Evolutionary conservation across 2,329 filamentous ascomycete genomes (phyloP), one percentile per base, ranked within the genome.

Genomic region (Didymella segeticola): DNA sequence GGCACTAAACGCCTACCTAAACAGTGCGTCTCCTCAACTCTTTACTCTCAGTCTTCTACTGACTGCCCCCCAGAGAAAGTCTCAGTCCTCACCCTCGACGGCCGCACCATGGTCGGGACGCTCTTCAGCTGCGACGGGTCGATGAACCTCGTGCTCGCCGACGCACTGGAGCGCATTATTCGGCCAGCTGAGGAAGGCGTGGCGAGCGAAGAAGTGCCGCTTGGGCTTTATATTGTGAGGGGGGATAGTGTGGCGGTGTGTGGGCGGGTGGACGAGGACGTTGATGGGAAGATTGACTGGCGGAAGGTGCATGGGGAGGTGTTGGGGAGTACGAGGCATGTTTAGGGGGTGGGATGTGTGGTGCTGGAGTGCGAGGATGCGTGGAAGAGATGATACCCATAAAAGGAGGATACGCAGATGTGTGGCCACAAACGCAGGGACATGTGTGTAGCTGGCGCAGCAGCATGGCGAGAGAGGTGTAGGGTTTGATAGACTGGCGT

Each of bases 281-380:
- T 98, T 54, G 95, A 99, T 77, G 84, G 82, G 31, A 92, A 89
- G 66, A 98, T 99, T 71, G 88, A 97, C 78, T 99, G 95, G 95
- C 82, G 83, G 17, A 88, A 96, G 75, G 95, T 99, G 31, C 89
- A 89, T 72, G 93, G 93, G 4, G 86, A 88, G 54, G 86, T 89
- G 25, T 89, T 98, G 67, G 91, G 91, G 53, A 87, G 86, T 47
- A 93, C 92, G 67, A 97, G 95, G 76, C 92, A 97, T 59, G 52
- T 60, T 5, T 25, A 14, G n/a, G 14, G 23, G 10, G 20, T 9
- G 14, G 22, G 5, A 15, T 26, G 8, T 12, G 15, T 39, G 36
- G 36, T 25, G 10, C 36, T 3, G 22, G 20, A 17, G 6, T n/a
- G 22, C 8, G 43, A 30, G 25, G 26, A n/a, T 5, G 27, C 5